Evolutionary conservation across 2,329 filamentous ascomycete genomes (phyloP), one percentile per base, ranked within the genome.

Genomic region (Exophiala dermatitidis): DNA sequence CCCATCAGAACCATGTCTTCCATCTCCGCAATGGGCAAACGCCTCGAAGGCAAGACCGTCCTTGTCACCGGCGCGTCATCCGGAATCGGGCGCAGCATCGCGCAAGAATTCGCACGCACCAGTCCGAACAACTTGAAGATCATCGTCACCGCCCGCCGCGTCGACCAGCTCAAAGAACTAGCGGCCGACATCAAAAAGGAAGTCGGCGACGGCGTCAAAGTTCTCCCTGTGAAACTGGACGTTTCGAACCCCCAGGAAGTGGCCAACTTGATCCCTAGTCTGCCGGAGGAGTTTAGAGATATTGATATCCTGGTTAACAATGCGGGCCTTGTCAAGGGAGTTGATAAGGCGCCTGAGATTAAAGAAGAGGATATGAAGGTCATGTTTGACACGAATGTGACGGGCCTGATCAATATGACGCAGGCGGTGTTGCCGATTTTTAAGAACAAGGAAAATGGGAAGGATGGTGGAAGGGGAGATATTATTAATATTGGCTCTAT

Each of bases 401-500:
- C 86, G 1, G 93, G 93, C 30, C 77, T 98, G 33, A 93, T 98
- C 75, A 88, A 91, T 76, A 88, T 97, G 86, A 97, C 93, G 0
- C 93, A 98, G 76, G 88, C 88, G 43, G 77, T 96, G 56, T 73
- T 97, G 12, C 83, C 87, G 48, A 83, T 90, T 67, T 94, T 90
- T 77, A 85, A 89, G 71, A 48, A 46, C 5, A 76, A 80, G 63
- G 66, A 72, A 53, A 57, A 55, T 66, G 57, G 57, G 26, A 34
- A 46, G 46, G 78, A 91, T 52, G 85, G 86, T 54, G 90, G 90
- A 53, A 76, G 80, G 41, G 91, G 91, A 63, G 93, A 97, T 68
- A 90, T 98, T 68, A 95, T 98, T 74, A 97, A 96, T 67, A 83
- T 96, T 65, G 90, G 90, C 57, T 90, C 85, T 62, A 90, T 95